Conservation (phyloP, 257 asterid genomes). For the Marsdenia floribunda region DNA sequence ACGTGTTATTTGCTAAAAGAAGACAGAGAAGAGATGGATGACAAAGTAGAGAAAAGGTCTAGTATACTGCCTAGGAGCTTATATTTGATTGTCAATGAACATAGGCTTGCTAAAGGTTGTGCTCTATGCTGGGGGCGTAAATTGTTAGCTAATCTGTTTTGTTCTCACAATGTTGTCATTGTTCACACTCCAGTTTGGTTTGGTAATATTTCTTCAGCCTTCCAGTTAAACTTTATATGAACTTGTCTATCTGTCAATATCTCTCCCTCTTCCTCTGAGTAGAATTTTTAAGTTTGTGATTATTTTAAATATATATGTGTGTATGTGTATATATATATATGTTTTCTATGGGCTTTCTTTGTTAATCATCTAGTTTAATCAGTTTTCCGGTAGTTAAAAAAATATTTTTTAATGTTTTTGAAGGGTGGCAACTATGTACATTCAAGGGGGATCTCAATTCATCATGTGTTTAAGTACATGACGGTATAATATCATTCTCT, state of each 20-base stretch:
- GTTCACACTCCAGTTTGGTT: background rate
- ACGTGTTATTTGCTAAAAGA: background rate
- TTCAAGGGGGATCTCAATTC: constrained; percentile 63
- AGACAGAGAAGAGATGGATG: background rate
- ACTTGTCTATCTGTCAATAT: background rate
- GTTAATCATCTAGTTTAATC: background rate
- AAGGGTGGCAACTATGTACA: constrained; percentile 92
- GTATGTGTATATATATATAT: too few species aligned
- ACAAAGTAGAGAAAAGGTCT: background rate
- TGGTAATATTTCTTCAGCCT: background rate
- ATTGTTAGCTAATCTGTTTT: too few species aligned
- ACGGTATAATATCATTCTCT: constrained; percentile 45
- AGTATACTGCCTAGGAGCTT: background rate
- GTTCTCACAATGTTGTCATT: background rate
- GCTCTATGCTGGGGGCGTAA: background rate
- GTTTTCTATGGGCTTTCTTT: background rate
- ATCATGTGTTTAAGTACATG: constrained; percentile 63
- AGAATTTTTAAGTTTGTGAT: background rate
- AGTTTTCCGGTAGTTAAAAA: constrained; percentile 13
- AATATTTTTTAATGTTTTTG: constrained; percentile 21
- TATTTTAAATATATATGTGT: background rate
- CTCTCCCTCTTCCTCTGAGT: background rate
- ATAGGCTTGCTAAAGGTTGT: background rate
- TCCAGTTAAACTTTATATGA: background rate
- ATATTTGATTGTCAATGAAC: background rate